Conservation (phyloP, 2,329 filamentous ascomycete species). For the Aspergillus sp. region DNA sequence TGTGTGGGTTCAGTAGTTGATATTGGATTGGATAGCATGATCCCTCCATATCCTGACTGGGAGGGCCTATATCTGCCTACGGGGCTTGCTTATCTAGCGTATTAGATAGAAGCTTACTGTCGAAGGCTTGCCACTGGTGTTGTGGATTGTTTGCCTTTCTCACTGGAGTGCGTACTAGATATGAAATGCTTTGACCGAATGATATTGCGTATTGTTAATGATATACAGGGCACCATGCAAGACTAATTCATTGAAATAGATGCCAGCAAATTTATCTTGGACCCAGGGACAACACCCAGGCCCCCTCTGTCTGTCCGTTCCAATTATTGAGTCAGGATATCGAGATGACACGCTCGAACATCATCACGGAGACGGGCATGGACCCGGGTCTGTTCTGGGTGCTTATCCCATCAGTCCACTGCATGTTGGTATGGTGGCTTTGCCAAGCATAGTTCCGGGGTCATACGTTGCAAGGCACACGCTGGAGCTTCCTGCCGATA, state of each 20-base stretch:
- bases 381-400: constrained; percentile 13
- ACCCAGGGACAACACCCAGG: not conserved
- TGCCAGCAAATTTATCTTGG: constrained; percentile 5
- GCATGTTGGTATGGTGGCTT: constrained; percentile 25
- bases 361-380: constrained; percentile 6
- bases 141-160: too few relatives aligned
- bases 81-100: too few relatives aligned
- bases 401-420: constrained; percentile 22
- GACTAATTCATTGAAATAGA: constrained; percentile 4
- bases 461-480: constrained; percentile 34
- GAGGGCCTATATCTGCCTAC: too few relatives aligned
- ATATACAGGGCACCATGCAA: not conserved
- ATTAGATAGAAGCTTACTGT: too few relatives aligned
- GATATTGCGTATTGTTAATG: too few relatives aligned
- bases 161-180: too few relatives aligned
- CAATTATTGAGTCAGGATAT: constrained; percentile 2
- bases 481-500: constrained; percentile 16
- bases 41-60: too few relatives aligned
- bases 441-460: constrained; percentile 27
- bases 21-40: too few relatives aligned
- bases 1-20: too few relatives aligned
- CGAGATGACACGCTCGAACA: constrained; percentile 2
- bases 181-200: too few relatives aligned
- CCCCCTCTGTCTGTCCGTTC: not conserved
- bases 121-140: too few relatives aligned